phyloP scores from a whole-genome alignment of 352 stramenopile genomes.

The Phytophthora fragariaefolia region DNA sequence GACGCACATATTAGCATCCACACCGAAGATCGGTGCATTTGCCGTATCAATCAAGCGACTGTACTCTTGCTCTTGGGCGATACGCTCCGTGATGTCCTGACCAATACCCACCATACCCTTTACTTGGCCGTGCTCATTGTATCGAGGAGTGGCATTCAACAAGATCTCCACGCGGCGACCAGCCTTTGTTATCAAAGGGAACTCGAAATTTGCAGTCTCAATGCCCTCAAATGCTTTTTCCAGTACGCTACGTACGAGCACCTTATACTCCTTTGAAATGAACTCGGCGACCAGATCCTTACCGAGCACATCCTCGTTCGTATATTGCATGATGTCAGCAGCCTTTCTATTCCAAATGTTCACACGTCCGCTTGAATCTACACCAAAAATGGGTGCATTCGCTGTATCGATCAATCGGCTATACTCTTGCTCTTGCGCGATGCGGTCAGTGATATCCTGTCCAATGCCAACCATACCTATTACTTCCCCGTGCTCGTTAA shows the following conservation, averaged over 20 bases:
- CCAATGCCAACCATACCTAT: slow-evolving; percentile 76
- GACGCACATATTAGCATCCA: slow-evolving; percentile 68
- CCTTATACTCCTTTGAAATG: slow-evolving; percentile 61
- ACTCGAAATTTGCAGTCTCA: slow-evolving; percentile 69
- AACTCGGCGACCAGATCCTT: slow-evolving; percentile 77
- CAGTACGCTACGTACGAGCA: slow-evolving; percentile 40
- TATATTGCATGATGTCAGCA: slow-evolving; percentile 85
- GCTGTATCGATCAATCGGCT: slow-evolving; percentile 69
- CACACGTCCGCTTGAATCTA: slow-evolving; percentile 62
- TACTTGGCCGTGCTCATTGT: slow-evolving; percentile 67
- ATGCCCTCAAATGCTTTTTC: slow-evolving; percentile 48
- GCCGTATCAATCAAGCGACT: slow-evolving; percentile 86
- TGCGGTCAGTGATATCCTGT: slow-evolving; percentile 68
- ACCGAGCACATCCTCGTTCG: slow-evolving; percentile 82
- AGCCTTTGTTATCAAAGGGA: slow-evolving; percentile 66
- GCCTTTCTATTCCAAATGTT: slow-evolving; percentile 91
- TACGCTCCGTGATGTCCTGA: slow-evolving; percentile 71
- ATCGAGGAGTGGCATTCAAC: slow-evolving; percentile 61
- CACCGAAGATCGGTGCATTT: slow-evolving; percentile 68
- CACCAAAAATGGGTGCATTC: slow-evolving; percentile 75
- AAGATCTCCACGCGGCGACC: slow-evolving; percentile 61
- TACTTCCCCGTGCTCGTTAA: slow-evolving; percentile 65
- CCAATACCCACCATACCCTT: slow-evolving; percentile 84
- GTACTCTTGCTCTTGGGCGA: slow-evolving; percentile 76
- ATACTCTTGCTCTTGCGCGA: slow-evolving; percentile 66